Base-by-base conservation (phyloP, 139 green algal genomes). In the Pseudopediastrum boryanum region DNA sequence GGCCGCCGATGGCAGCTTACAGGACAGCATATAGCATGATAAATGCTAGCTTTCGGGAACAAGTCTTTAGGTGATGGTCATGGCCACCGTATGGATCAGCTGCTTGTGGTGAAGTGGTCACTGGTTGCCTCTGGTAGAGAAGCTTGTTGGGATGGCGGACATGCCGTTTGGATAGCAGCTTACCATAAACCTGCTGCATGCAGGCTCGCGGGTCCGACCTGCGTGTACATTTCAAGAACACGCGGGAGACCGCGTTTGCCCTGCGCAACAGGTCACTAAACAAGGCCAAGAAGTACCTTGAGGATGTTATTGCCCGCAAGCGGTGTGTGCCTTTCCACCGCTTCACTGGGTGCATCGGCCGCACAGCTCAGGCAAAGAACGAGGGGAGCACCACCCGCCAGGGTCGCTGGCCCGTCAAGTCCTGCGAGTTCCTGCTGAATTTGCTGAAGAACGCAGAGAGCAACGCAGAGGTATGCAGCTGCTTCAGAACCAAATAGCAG, bases 161-260 rank as follows among this genome's bases (percentile, higher is more conserved):
- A 98, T 98, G 33, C 97, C 84, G 27, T 93, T 92, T n/a, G n/a
- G n/a, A n/a, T n/a, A n/a, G n/a, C n/a, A n/a, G n/a, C n/a, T n/a
- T 21, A 52, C 13, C 38, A 69, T 58, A 61, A 36, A 44, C 35
- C n/a, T 36, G 8, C 27, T 69, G 39, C 27, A 25, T 71, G 50
- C 64, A 97, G 94, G 96, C 95, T 43, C 85, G 87, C 19, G 95
- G 94, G 56, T 94, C 88, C 36, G 91, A 98, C 88, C 85, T 98
- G 72, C 95, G 94, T 79, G 90, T 97, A 56, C 94, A 98, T 88
- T 98, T 98, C 89, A 99, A 99, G 90, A 99, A 99, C 92, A 97
- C 95, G 25, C 88, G 94, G 19, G 96, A 99, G 87, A 85, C 94
- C 51, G 91, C 90, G 69, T 90, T 92, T 77, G 90, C 93, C 33